Percentiles rank a stretch among this genome's conserved stretches.
phyloP scores from a whole-genome alignment of 345 rosid genomes.

The Mallotus nudiflorus region DNA sequence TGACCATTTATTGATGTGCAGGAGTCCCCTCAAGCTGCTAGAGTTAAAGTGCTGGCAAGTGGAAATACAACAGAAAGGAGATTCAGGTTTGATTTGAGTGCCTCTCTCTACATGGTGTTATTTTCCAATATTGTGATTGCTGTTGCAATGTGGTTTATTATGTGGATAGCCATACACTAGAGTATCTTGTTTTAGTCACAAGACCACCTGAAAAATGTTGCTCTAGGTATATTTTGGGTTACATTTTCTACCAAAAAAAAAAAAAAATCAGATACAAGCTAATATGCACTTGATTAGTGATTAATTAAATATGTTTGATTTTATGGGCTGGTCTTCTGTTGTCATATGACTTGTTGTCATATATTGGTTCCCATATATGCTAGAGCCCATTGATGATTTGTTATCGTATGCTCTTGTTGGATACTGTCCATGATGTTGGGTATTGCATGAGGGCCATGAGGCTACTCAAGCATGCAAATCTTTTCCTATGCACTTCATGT shows the following conservation, averaged over 20 bases:
- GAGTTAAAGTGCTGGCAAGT: slow-evolving; percentile 94
- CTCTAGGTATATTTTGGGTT: neutral
- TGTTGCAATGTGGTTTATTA: neutral
- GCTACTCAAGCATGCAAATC: neutral
- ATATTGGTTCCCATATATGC: neutral
- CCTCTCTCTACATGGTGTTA: neutral
- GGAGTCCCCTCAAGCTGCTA: slow-evolving; percentile 99
- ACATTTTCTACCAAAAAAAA: neutral
- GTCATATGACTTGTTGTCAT: too few relatives aligned
- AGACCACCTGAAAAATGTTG: neutral
- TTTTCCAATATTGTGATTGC: neutral
- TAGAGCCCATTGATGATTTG: too few relatives aligned
- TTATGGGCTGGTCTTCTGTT: too few relatives aligned
- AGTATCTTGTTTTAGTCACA: neutral
- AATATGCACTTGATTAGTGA: neutral
- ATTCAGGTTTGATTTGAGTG: slow-evolving; percentile 60
- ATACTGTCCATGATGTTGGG: neutral
- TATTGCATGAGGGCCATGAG: neutral
- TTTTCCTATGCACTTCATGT: neutral
- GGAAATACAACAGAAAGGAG: slow-evolving; percentile 95
- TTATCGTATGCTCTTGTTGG: neutral
- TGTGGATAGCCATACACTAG: neutral
- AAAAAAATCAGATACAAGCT: neutral
- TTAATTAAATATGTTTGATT: neutral
- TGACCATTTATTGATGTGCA: slow-evolving; percentile 33